A percentile compares a stretch with the other conserved stretches of the same genome.
phyloP scores from a whole-genome alignment of 768 basidiomycete genomes.

The Tylopilus sp. region DNA sequence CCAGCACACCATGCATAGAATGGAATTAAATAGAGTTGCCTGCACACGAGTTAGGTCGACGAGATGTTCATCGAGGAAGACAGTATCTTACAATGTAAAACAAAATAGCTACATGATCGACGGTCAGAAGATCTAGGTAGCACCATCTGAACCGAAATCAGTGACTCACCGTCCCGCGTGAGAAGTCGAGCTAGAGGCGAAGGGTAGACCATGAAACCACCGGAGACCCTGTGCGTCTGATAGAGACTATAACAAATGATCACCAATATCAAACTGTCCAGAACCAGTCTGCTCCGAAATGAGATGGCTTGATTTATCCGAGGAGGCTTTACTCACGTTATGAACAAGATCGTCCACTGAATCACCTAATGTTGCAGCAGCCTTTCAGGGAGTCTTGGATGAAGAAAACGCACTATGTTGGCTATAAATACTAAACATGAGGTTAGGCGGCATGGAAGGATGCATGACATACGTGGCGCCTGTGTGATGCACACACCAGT shows the following conservation, averaged over 20 bases:
- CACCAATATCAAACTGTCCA: constrained; percentile 14
- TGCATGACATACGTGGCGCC: constrained; percentile 7
- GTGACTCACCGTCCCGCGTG: constrained; percentile 23
- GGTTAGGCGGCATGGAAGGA: not conserved
- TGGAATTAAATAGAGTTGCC: constrained; percentile 5
- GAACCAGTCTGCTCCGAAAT: constrained; percentile 8
- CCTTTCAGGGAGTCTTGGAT: not conserved
- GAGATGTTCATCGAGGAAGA: not conserved
- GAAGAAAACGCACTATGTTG: constrained; percentile 4
- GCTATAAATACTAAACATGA: constrained; percentile 1
- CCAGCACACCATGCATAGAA: constrained; percentile 12
- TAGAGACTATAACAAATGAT: constrained; percentile 5
- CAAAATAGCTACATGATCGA: constrained; percentile 5
- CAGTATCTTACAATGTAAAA: constrained; percentile 20
- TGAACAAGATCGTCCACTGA: constrained; percentile 16
- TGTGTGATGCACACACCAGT: constrained; percentile 11
- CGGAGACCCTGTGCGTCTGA: not conserved
- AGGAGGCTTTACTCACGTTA: constrained; percentile 9
- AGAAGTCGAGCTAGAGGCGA: constrained; percentile 14
- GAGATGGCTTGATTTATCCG: not conserved
- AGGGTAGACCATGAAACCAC: not conserved
- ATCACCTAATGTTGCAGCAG: not conserved
- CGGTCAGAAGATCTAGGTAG: constrained; percentile 1
- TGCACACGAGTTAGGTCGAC: not conserved
- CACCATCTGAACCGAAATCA: not conserved